phyloP scores from a whole-genome alignment of 1,284 basidiomycete species.

The Gymnopus androsaceus region DNA sequence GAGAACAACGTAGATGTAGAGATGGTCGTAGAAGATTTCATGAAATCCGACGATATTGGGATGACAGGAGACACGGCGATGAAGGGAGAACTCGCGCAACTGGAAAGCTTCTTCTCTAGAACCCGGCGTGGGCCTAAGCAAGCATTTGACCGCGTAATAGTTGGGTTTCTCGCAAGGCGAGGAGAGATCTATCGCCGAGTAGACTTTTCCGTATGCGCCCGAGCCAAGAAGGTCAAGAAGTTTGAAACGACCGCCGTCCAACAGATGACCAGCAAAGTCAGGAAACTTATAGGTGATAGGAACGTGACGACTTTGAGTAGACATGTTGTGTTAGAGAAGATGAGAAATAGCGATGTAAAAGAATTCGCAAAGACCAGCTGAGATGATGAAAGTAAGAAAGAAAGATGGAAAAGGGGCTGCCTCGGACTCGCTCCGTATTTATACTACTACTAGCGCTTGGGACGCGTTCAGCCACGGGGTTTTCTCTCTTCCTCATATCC shows the following conservation, averaged over 20 bases:
- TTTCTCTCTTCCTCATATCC: too few species aligned
- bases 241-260: constrained; percentile 60
- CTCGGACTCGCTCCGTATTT: not conserved
- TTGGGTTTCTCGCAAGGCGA: constrained; percentile 35
- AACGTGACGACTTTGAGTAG: constrained; percentile 35
- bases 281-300: constrained; percentile 44
- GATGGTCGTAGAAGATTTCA: constrained; percentile 54
- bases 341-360: constrained; percentile 19
- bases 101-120: constrained; percentile 20
- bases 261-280: constrained; percentile 45
- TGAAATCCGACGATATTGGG: constrained; percentile 70
- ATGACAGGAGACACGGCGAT: constrained; percentile 61
- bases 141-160: constrained; percentile 70
- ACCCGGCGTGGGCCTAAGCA: constrained; percentile 16
- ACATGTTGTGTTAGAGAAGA: constrained; percentile 32
- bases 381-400: constrained; percentile 1
- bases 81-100: constrained; percentile 43
- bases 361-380: constrained; percentile 4
- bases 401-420: not conserved
- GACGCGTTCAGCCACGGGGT: too few species aligned
- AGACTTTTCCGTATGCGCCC: constrained; percentile 83
- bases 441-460: too few species aligned
- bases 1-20: constrained; percentile 44
- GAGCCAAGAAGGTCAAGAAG: constrained; percentile 70
- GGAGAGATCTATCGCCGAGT: constrained; percentile 60